phyloP scores from a whole-genome alignment of 441 rosid genomes.

The Dalechampia spathulata region DNA sequence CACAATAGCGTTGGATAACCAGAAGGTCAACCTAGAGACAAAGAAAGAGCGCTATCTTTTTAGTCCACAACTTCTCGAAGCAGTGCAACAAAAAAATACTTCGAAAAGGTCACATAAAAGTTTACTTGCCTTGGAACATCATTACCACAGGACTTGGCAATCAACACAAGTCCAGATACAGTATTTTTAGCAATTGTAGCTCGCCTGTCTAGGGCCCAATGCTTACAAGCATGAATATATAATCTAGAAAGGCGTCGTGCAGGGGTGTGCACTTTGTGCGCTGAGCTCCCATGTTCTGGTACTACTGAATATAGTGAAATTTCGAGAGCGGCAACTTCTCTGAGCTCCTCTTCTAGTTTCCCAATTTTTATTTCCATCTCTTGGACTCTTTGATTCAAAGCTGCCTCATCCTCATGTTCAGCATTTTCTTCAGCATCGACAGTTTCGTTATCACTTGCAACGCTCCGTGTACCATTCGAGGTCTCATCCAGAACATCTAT shows the following conservation, averaged over 20 bases:
- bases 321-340: conserved; percentile 90
- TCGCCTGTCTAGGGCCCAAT: conserved; percentile 52
- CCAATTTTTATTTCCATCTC: conserved; percentile 64
- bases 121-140: conserved; percentile 70
- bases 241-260: conserved; percentile 77
- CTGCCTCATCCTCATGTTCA: conserved; percentile 34
- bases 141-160: conserved; percentile 70
- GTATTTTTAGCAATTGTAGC: conserved; percentile 66
- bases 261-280: conserved; percentile 83
- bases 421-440: conserved; percentile 44
- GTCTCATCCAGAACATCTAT: conserved; percentile 47
- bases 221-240: conserved; percentile 69
- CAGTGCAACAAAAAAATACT: neutral
- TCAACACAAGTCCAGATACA: conserved; percentile 65
- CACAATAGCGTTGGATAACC: conserved; percentile 78
- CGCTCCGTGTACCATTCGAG: conserved; percentile 34
- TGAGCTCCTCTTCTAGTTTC: conserved; percentile 81
- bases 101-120: neutral
- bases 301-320: conserved; percentile 71
- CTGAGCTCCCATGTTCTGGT: conserved; percentile 81
- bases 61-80: conserved; percentile 9
- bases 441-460: conserved; percentile 43
- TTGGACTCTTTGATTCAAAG: conserved; percentile 39
- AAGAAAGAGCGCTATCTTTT: conserved; percentile 14
- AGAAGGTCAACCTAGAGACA: conserved; percentile 64